phyloP scores from a whole-genome alignment of 139 green algal genomes.

The Mychonastes homosphaera region DNA sequence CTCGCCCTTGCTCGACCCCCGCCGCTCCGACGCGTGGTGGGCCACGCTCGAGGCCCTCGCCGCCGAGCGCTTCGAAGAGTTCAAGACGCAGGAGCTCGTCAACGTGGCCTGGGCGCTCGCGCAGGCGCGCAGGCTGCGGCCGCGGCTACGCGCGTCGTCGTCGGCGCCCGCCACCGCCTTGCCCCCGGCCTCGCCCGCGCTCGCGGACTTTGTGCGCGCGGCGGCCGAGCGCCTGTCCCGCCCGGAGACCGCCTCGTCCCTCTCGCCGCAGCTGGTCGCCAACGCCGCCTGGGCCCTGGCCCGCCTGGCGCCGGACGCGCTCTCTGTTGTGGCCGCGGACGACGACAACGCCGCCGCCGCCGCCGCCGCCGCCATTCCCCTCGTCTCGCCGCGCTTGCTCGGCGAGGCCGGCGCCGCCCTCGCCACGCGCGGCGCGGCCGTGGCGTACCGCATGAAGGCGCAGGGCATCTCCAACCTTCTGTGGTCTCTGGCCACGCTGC shows the following conservation, averaged over 20 bases:
- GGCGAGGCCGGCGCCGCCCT: neutral
- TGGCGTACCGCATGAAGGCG: neutral
- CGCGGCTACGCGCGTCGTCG: neutral
- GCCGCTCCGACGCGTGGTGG: neutral
- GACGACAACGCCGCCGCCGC: neutral
- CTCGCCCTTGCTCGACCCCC: constrained; percentile 4
- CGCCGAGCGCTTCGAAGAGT: neutral
- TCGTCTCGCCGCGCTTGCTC: neutral
- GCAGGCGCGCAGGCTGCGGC: neutral
- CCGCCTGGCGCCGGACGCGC: constrained; percentile 2
- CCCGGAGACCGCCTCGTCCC: neutral
- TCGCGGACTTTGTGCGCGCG: neutral
- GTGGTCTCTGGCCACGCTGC: constrained; percentile 8
- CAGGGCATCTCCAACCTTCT: constrained; percentile 19
- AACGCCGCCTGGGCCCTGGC: constrained; percentile 2
- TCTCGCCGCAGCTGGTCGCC: neutral
- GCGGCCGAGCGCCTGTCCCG: neutral
- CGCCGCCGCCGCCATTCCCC: neutral
- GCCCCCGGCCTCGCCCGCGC: too few species aligned
- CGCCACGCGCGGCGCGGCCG: neutral
- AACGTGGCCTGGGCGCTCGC: constrained; percentile 26
- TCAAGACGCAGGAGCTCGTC: constrained; percentile 13
- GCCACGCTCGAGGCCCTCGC: neutral
- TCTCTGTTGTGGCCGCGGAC: constrained; percentile 7
- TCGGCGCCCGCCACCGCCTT: neutral